Evolutionary conservation across 116 monocot genomes (phyloP), one percentile per base, ranked within the genome.

Genomic region (Posidonia oceanica): DNA sequence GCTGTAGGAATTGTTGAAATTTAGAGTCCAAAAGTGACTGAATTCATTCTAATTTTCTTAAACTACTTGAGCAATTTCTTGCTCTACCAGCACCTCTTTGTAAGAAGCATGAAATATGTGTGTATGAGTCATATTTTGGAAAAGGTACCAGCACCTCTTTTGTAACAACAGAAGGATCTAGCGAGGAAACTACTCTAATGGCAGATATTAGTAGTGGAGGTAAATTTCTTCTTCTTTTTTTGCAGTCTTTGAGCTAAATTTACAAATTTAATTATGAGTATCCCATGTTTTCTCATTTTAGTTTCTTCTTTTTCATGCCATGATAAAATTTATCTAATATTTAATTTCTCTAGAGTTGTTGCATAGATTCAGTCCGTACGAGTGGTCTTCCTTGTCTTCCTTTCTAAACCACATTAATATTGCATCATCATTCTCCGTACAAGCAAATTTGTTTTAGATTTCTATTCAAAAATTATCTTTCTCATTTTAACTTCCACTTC

Each of bases 151-250:
- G 29, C 29, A 29, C 29, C 29, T 29, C 29, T 29, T 29, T 91
- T 62, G 59, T 61, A 36, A 71, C 59, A 70, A 7, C 36, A 38
- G 53, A 20, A 39, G 56, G 53, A 40, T 70, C 56, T 40, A 52
- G 57, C 48, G 77, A 52, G 71, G 64, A 74, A 20, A 69, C 29
- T 57, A 65, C 8, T 39, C 67, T 66, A 18, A 82, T 80, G 75
- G 37, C 70, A 64, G 60, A 68, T 54, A 36, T 75, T 68, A 29
- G 63, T 18, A 78, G 23, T 78, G 67, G 66, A 72, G 86, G 88
- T 88, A 79, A 75, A 48, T 5, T 17, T 41, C 21, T 17, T 62
- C 29, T 29, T 1, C 16, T 40, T 44, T 61, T 29, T 29, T 29
- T 29, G 29, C 1, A 1, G 40, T 51, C 20, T 72, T 17, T 22